Base-by-base conservation (phyloP, 2,329 filamentous ascomycete species). In the Sphaceloma murrayae region DNA sequence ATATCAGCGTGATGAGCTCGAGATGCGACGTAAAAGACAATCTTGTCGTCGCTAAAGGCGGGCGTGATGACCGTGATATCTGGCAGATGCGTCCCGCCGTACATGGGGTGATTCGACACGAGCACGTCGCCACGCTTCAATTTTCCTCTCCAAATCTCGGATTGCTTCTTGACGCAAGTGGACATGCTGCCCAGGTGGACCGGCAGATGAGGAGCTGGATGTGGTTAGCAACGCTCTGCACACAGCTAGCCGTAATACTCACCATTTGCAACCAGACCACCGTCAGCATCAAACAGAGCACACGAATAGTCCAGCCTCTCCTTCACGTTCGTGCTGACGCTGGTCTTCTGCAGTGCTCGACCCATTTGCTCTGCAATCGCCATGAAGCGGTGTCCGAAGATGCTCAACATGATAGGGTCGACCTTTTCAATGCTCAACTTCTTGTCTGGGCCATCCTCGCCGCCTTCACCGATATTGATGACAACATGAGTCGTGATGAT, bases 311-410 rank as follows among this genome's bases (percentile, higher is more conserved):
- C 85, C 1, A 89, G 71, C 3, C 84, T 76, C 56, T 89, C 85
- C 58, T 89, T 83, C 57, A 88, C 82, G 54, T 87, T 88, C 1
- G 80, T 85, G 54, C 76, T 83, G 45, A 87, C 80, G 57, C 79
- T 83, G 0, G 82, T 87, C 66, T 87, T 88, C 56, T 87, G 82
- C 11, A 88, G 63, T 9, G 81, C 79, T 45, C 81, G 68, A 1
- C 84, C 83, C 84, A 89, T 88, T 56, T 88, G 83, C 61, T 89
- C 84, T 1, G 84, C 84, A 53, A 88, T 86, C 5, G 80, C 79
- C 83, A 88, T 89, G 62, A 89, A 89, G 5, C 84, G 73, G 58
- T 88, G 82, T 1, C 80, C 81, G 52, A 89, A 88, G 47, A 89
- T 82, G 55, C 77, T 82, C 2, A 89, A 70, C 64, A 85, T 72